Conservation (phyloP, 768 basidiomycete genomes). For the Xerocomellus dryophilus region DNA sequence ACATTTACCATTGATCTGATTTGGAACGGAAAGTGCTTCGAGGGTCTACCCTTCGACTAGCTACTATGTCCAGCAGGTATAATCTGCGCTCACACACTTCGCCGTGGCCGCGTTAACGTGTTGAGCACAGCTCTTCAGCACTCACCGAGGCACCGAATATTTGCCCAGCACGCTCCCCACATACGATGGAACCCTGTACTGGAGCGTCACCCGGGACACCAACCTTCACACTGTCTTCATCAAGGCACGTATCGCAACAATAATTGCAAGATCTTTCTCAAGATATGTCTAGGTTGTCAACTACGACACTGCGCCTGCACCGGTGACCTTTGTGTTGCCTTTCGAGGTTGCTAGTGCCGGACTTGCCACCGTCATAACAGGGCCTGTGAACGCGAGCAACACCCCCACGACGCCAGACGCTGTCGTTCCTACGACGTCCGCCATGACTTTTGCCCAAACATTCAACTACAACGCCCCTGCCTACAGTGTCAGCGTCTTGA, state of each 20-base stretch:
- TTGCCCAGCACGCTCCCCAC: constrained; percentile 59
- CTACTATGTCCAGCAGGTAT: constrained; percentile 60
- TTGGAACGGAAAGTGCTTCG: constrained; percentile 39
- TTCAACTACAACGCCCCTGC: constrained; percentile 56
- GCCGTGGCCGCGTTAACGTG: neutral
- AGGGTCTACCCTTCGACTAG: constrained; percentile 58
- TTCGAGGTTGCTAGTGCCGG: constrained; percentile 48
- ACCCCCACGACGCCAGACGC: constrained; percentile 48
- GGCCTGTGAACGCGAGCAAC: constrained; percentile 51
- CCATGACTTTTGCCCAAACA: constrained; percentile 45
- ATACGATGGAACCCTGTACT: constrained; percentile 48
- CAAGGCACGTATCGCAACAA: constrained; percentile 43
- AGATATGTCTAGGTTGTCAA: constrained; percentile 47
- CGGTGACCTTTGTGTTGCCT: constrained; percentile 52
- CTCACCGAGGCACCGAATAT: constrained; percentile 60
- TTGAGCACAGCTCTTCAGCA: constrained; percentile 52
- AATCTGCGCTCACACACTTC: neutral
- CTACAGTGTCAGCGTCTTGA: constrained; percentile 40
- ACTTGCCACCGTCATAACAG: constrained; percentile 48
- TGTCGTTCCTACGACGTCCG: constrained; percentile 45
- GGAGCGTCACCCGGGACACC: constrained; percentile 49
- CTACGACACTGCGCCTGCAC: constrained; percentile 38
- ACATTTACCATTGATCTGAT: neutral
- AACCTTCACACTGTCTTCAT: constrained; percentile 42
- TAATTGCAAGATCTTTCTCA: neutral